phyloP scores from a whole-genome alignment of 2,329 filamentous ascomycete species.

The Penicillium brevicompactum region DNA sequence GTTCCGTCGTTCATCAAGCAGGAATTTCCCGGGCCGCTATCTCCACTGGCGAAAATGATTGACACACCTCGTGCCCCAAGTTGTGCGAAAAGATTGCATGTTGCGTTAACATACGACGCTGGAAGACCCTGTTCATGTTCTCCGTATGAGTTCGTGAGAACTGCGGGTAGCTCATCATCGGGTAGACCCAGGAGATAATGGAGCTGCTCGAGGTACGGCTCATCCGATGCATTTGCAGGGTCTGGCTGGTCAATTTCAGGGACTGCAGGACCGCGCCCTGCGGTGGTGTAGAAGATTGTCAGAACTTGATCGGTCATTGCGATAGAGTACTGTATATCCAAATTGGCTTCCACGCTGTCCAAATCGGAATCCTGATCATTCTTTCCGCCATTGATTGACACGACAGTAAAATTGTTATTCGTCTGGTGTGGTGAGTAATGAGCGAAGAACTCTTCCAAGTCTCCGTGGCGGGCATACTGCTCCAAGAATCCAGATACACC shows the following conservation, averaged over 20 bases:
- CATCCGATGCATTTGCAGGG: slow-evolving; percentile 54
- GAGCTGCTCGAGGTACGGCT: slow-evolving; percentile 68
- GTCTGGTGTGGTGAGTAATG: slow-evolving; percentile 56
- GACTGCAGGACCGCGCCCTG: slow-evolving; percentile 55
- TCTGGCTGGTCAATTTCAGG: slow-evolving; percentile 50
- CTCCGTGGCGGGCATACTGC: slow-evolving; percentile 54
- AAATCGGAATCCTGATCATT: slow-evolving; percentile 49
- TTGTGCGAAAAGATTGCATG: slow-evolving; percentile 65
- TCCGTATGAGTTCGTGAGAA: slow-evolving; percentile 71
- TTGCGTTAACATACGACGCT: slow-evolving; percentile 59
- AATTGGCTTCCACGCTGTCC: slow-evolving; percentile 60
- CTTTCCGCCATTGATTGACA: slow-evolving; percentile 59
- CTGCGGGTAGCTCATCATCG: slow-evolving; percentile 60
- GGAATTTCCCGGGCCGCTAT: slow-evolving; percentile 59
- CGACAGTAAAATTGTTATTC: slow-evolving; percentile 59
- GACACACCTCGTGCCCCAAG: slow-evolving; percentile 68
- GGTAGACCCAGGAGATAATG: slow-evolving; percentile 60
- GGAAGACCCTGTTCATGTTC: slow-evolving; percentile 68
- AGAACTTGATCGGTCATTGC: slow-evolving; percentile 58
- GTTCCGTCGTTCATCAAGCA: slow-evolving; percentile 60
- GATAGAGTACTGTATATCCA: slow-evolving; percentile 65
- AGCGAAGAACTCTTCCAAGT: slow-evolving; percentile 60
- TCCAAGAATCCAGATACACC: slow-evolving; percentile 54
- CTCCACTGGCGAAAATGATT: slow-evolving; percentile 66
- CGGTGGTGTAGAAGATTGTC: slow-evolving; percentile 62